These are phyloP conservation scores for Pseudoscleropodium purum DNA, from an alignment of 225 moss, liverwort and hornwort genomes.

Conservation along the genomic window DNA sequence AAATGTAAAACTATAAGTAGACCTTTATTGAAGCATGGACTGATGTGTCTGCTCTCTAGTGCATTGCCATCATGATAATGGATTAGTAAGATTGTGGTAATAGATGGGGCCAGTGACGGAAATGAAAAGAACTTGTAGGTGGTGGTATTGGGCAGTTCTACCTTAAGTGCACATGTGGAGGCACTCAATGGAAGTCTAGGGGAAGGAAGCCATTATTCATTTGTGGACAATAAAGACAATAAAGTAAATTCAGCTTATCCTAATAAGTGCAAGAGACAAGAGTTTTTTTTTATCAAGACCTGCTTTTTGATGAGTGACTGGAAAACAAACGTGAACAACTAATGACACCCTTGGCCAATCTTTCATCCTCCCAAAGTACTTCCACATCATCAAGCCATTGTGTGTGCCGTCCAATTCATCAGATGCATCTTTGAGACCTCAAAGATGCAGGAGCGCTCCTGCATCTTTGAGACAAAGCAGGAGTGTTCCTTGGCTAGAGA, in stretches of 20 bases:
- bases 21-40: no score
- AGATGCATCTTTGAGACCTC: accelerated
- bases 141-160: no score
- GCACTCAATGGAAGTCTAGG: neutral
- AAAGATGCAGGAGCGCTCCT: no score
- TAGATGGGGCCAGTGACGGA: no score
- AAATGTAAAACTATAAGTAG: no score
- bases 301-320: accelerated
- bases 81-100: no score
- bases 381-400: neutral
- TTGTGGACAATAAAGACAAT: neutral
- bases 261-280: neutral
- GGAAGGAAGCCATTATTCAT: neutral
- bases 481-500: no score
- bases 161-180: neutral
- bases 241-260: neutral
- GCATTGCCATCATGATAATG: no score
- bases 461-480: neutral
- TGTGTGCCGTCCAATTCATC: neutral
- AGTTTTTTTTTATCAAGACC: accelerated
- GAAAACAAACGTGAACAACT: neutral
- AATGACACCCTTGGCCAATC: accelerated
- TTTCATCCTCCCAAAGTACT: neutral
- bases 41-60: no score
- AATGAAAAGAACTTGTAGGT: no score